Percentiles rank a stretch among this genome's conserved stretches.
Conservation (phyloP, 805 yeast genomes). For the Barnettozyma sp. region DNA sequence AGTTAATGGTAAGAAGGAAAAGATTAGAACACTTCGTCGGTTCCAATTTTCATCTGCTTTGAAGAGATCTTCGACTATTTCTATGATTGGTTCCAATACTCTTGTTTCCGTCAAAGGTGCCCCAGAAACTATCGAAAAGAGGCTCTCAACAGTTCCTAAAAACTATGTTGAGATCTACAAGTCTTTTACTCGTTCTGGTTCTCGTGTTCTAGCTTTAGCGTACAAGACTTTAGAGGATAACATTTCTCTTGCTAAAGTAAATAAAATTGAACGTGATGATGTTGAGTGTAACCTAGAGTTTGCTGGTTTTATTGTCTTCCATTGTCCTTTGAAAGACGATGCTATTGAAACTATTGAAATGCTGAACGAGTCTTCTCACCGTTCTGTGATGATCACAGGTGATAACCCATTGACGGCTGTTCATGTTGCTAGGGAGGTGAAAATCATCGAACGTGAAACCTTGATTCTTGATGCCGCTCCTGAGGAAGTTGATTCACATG, state of each 20-base stretch:
- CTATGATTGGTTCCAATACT: slow-evolving; percentile 47
- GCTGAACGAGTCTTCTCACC: slow-evolving; percentile 93
- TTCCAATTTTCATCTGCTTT: slow-evolving; percentile 95
- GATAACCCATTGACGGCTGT: slow-evolving; percentile 98
- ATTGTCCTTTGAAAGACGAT: slow-evolving; percentile 91
- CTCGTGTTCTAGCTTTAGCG: slow-evolving; percentile 94
- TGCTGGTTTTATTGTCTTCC: slow-evolving; percentile 94
- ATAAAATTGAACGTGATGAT: slow-evolving; percentile 61
- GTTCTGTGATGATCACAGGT: slow-evolving; percentile 97
- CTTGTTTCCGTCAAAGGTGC: slow-evolving; percentile 95
- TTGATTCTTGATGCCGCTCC: slow-evolving; percentile 80
- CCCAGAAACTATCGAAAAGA: slow-evolving; percentile 85
- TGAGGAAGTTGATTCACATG: slow-evolving; percentile 56
- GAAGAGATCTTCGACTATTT: slow-evolving; percentile 88
- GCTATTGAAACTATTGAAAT: slow-evolving; percentile 85
- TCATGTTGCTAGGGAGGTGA: slow-evolving; percentile 93
- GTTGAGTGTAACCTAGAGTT: slow-evolving; percentile 71
- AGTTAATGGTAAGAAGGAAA: slow-evolving; percentile 30
- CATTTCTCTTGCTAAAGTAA: slow-evolving; percentile 42
- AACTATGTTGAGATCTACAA: slow-evolving; percentile 81
- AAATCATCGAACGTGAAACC: slow-evolving; percentile 75
- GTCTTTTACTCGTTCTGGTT: slow-evolving; percentile 89
- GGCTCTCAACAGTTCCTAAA: slow-evolving; percentile 65
- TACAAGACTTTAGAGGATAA: slow-evolving; percentile 60
- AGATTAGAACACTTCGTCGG: slow-evolving; percentile 75